A percentile compares a stretch with the other conserved stretches of the same genome.
Evolutionary conservation across 371 early-diverging fungal species (phyloP).

Genomic region (Mucor indicus): DNA sequence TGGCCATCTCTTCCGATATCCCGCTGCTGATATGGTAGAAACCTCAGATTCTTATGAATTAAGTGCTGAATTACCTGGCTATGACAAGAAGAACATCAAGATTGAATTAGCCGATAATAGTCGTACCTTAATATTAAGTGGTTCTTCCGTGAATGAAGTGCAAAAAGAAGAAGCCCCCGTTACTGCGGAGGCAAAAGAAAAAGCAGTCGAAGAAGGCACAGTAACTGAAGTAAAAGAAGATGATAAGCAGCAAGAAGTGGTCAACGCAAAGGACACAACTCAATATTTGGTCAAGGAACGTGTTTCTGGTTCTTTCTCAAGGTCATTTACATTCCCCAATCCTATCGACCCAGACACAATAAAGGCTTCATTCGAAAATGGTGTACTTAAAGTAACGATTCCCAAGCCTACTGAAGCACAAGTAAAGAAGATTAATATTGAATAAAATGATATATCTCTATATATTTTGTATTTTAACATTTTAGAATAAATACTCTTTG

Average conservation of each 20-base stretch:
- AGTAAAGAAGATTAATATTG: conserved; percentile 18
- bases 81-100: conserved; percentile 32
- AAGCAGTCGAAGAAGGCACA: neutral
- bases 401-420: conserved; percentile 24
- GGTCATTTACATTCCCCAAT: conserved; percentile 33
- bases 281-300: conserved; percentile 42
- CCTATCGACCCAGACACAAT: conserved; percentile 25
- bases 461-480: no score
- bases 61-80: conserved; percentile 38
- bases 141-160: no score
- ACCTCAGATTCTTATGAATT: conserved; percentile 24
- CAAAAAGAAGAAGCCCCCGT: no score
- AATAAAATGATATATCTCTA: no score
- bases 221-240: neutral
- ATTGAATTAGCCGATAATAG: conserved; percentile 30
- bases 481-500: no score
- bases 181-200: neutral
- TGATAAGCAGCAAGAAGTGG: neutral
- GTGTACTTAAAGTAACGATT: conserved; percentile 27
- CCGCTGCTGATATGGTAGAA: conserved; percentile 32
- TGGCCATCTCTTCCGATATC: no score
- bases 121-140: conserved; percentile 27
- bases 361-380: conserved; percentile 39
- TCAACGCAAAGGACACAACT: neutral
- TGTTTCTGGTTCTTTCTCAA: conserved; percentile 27